Evolutionary conservation across 768 basidiomycete species (phyloP), one percentile per base, ranked within the genome.

Genomic region (Leccinum uliginosum): DNA sequence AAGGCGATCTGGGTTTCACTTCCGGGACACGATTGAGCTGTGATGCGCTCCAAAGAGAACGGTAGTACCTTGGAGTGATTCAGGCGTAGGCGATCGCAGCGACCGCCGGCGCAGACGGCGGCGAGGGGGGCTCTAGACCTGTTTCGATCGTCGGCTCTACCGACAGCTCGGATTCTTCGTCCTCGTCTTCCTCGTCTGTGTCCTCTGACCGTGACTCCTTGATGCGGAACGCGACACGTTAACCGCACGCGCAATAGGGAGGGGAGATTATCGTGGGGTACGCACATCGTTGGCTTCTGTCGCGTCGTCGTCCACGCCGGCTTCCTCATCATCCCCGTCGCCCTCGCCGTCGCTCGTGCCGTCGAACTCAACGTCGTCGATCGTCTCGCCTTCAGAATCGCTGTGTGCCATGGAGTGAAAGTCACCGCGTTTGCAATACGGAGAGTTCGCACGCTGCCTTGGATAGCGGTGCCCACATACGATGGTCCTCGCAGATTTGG

Each of bases 401-500:
- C 79, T 83, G 55, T 71, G 75, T 27, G 76, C 69, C 82, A 84
- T 85, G 14, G 9, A 43, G 55, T 46, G 49, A 32, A 46, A 43
- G 55, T 46, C 38, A 40, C 38, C 29, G 43, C 15, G n/a, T 23
- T 53, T 43, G 19, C 2, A 50, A 46, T 32, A 35, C 51, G 24
- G 51, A n/a, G 56, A 58, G 60, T 65, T 73, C 75, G 62, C 72
- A 74, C 65, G 66, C 54, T 58, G 32, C 45, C 56, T 59, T 48
- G 56, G 27, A 43, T 51, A 43, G 23, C 59, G 40, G 62, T 53
- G 50, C 68, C 63, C 62, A 35, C 21, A 23, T 45, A 19, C 24
- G 65, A 97, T 98, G 97, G 97, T 99, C 69, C 81, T 99, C 66
- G 89, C 91, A 62, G 97, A 98, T 79, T 80, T 99, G 55, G 97